Conservation (phyloP, 208 protist genomes). For the Trypanosoma grayi region DNA sequence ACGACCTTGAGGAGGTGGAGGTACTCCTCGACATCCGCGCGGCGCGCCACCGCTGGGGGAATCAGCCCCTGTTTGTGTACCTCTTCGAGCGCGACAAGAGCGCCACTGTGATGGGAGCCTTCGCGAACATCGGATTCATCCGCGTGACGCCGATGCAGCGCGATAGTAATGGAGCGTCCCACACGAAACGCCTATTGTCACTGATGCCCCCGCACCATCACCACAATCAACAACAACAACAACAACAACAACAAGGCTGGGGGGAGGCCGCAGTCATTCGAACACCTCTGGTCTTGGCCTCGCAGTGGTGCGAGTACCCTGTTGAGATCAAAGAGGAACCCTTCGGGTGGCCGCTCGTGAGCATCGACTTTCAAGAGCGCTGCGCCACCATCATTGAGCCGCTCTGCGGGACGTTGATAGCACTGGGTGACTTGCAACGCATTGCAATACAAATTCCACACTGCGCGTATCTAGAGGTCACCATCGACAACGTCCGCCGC, state of each 20-base stretch:
- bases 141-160: conserved; percentile 24
- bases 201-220: not conserved
- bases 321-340: conserved; percentile 9
- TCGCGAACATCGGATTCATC: conserved; percentile 62
- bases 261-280: not conserved
- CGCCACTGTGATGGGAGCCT: conserved; percentile 5
- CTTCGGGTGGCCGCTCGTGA: conserved; percentile 48
- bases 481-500: not conserved
- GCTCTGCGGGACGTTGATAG: conserved; percentile 23
- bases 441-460: conserved; percentile 33
- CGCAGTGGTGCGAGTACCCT: not conserved
- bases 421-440: conserved; percentile 9
- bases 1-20: conserved; percentile 50
- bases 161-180: not conserved
- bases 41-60: conserved; percentile 21
- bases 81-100: conserved; percentile 36
- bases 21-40: conserved; percentile 53
- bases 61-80: conserved; percentile 35
- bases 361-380: conserved; percentile 50
- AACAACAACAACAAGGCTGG: not conserved
- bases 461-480: not conserved
- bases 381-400: conserved; percentile 51
- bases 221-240: not conserved
- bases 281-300: not conserved
- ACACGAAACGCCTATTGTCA: not conserved